Base-by-base conservation (phyloP, 2,329 filamentous ascomycete species). In the Fusarium annulatum region DNA sequence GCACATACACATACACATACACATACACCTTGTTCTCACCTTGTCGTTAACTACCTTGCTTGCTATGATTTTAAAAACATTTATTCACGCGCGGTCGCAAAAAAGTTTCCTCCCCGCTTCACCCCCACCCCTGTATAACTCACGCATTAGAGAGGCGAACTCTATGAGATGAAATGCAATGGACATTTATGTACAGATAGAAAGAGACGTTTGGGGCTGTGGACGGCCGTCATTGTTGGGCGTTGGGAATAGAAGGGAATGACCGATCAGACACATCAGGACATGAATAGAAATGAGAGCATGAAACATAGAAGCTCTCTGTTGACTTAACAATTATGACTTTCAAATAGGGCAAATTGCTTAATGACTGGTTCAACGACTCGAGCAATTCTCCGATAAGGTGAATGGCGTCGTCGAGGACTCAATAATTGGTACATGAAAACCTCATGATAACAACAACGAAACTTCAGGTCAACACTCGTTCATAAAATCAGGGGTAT, bases 211-310 rank as follows among this genome's bases (percentile, higher is more conserved):
- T 72, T 69, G 70, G 33, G 72, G 67, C 71, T 71, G 57, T 58
- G 61, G 53, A 68, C 59, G 69, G 69, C 64, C 62, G 64, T 76
- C 74, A 71, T 79, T 78, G 68, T 72, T 75, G 71, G 79, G 79
- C 79, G 79, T 80, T 80, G 73, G 77, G 76, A 75, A 77, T 77
- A 79, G 69, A 77, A 71, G 73, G 75, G 69, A 74, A 61, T 64
- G 69, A 61, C 68, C 66, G 69, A 62, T 69, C 56, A 72, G 48
- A 70, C 66, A 78, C 60, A 71, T 73, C 72, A 76, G 73, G 64
- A 45, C 46, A 77, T 57, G 69, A 56, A 79, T 76, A 73, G 75
- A 80, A 69, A 74, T 78, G 74, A 79, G 69, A 69, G 76, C 71
- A 72, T 71, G 63, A 67, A 56, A 57, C 64, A 72, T 65, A 71